Evolutionary conservation across 345 rosid species (phyloP), one percentile per base, ranked within the genome.

Genomic region (Populus deltoides): DNA sequence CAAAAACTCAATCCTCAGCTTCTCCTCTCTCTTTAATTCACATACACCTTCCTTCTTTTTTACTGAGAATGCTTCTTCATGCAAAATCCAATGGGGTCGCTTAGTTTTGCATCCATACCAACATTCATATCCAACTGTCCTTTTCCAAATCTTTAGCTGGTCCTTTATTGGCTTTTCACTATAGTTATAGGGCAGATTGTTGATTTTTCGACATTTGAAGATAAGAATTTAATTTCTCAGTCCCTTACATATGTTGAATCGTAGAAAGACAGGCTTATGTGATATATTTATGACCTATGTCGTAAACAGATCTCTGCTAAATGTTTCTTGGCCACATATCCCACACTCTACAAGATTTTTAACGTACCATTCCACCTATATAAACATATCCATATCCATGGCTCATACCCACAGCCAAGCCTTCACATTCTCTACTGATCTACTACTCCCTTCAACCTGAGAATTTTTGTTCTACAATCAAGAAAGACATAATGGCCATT

Each of bases 401-500:
- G 0, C 15, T 61, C 51, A 4, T 47, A 13, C 51, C 51, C 57
- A 49, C 31, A 71, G 6, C 77, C 53, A 35, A n/a, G 6, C 17
- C 51, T 47, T 25, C 11, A 45, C 53, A 35, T 5, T 29, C 2
- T 33, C 39, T 22, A 67, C 70, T 4, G 51, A 13, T 47, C 51
- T 0, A 47, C 51, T 47, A 15, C 51, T 47, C 51, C 51, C 51
- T 47, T 47, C 3, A 47, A 47, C 51, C 51, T 13, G 51, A 15
- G 11, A 15, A 15, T 47, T 47, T 47, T 4, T 47, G 18, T 47
- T 47, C 51, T 47, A 15, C 51, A 15, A 61, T 8, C 33, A 36
- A 65, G 68, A 65, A 65, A 65, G 18, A 59, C 11, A 39, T 41
- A 2, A 75, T 75, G 78, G 72, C 65, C 7, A 66, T 75, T 51